These are phyloP conservation scores for Amylostereum areolatum DNA, from an alignment of 1,284 basidiomycete species.

Conservation along the genomic window DNA sequence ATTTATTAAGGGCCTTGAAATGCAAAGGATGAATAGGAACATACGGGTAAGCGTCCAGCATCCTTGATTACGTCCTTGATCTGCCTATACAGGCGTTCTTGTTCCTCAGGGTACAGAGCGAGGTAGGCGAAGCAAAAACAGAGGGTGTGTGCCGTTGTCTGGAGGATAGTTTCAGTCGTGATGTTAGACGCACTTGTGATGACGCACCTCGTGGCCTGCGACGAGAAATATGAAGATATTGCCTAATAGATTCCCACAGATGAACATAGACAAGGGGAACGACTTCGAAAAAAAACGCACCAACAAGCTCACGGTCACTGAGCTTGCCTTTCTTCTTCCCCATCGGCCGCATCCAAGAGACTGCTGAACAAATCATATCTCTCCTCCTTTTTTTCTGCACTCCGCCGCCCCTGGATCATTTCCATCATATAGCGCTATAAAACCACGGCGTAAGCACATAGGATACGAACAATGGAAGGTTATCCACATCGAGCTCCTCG, in stretches of 20 bases:
- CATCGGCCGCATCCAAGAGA: conserved; percentile 38
- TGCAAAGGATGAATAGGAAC: neutral
- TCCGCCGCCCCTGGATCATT: conserved; percentile 38
- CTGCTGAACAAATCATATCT: conserved; percentile 44
- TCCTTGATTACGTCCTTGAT: conserved; percentile 33
- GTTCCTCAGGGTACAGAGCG: conserved; percentile 43
- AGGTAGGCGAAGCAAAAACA: conserved; percentile 36
- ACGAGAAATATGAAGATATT: conserved; percentile 42
- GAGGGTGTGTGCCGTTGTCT: conserved; percentile 40
- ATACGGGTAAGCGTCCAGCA: conserved; percentile 27
- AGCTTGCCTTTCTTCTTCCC: conserved; percentile 24
- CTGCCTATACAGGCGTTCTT: conserved; percentile 44
- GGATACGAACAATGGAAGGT: neutral
- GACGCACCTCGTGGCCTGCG: conserved; percentile 35
- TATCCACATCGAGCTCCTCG: conserved; percentile 37
- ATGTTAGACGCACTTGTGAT: too few relatives aligned
- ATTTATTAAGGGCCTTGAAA: neutral
- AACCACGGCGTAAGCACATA: neutral
- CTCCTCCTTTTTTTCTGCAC: conserved; percentile 26
- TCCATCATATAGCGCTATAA: conserved; percentile 40
- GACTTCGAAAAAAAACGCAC: conserved; percentile 18
- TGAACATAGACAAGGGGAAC: neutral
- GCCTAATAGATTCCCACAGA: conserved; percentile 19
- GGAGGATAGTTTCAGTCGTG: conserved; percentile 10
- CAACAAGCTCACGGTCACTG: conserved; percentile 38